Conservation (phyloP, 2,329 filamentous ascomycete genomes). For the Paraphoma sp. region DNA sequence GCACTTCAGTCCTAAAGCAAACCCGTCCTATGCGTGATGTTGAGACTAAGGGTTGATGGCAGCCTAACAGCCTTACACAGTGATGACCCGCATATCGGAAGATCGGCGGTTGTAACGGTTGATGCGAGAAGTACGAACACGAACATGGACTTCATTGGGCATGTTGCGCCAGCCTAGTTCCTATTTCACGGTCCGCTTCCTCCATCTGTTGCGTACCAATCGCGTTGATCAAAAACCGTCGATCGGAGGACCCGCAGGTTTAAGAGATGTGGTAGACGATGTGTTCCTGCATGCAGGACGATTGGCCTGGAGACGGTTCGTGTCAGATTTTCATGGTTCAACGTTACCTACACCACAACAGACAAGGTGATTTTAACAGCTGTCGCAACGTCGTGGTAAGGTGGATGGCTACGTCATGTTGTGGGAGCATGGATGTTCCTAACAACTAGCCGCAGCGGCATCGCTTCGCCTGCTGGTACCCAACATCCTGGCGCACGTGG, state of each 20-base stretch:
- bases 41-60: background rate
- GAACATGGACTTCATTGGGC: background rate
- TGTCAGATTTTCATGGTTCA: too few species aligned
- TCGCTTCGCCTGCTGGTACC: background rate
- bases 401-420: background rate
- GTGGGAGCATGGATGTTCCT: constrained; percentile 1
- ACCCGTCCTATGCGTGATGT: background rate
- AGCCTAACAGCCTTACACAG: background rate
- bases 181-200: too few species aligned
- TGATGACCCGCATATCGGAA: constrained; percentile 2
- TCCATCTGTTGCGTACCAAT: too few species aligned
- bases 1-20: background rate
- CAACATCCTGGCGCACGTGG: background rate
- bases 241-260: too few species aligned
- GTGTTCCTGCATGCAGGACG: too few species aligned
- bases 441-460: background rate
- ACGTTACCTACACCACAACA: too few species aligned
- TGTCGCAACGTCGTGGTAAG: too few species aligned
- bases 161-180: too few species aligned
- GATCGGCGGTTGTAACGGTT: constrained; percentile 1
- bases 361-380: too few species aligned
- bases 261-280: too few species aligned
- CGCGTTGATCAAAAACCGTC: too few species aligned
- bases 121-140: constrained; percentile 6
- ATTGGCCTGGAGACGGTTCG: too few species aligned